Percentiles rank a stretch among this genome's conserved stretches.
Conservation (phyloP, 2,329 filamentous ascomycete genomes). For the Diaporthe citrichinensis region DNA sequence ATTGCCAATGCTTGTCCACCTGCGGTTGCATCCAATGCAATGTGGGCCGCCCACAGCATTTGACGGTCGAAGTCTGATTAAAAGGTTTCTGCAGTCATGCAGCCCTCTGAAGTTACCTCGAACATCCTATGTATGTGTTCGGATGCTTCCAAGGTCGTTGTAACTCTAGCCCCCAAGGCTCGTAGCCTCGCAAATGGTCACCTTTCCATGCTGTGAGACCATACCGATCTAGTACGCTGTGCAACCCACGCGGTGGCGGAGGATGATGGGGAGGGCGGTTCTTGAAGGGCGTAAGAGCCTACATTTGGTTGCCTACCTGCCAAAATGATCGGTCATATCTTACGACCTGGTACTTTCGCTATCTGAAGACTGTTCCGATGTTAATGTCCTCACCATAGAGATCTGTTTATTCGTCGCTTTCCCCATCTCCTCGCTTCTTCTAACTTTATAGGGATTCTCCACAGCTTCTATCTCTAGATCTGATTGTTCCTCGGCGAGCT, state of each 20-base stretch:
- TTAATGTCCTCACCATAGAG: background rate
- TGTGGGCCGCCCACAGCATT: background rate
- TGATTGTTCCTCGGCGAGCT: background rate
- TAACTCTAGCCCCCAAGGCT: background rate
- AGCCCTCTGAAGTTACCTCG: background rate
- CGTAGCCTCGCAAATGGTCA: background rate
- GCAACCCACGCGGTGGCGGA: background rate
- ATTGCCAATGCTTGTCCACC: constrained; percentile 13
- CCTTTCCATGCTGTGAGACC: constrained; percentile 5
- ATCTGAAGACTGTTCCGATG: background rate
- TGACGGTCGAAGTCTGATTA: background rate
- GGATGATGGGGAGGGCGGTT: background rate
- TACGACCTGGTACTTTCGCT: too few relatives aligned
- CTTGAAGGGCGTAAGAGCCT: constrained; percentile 1
- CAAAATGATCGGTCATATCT: background rate
- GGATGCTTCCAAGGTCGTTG: background rate
- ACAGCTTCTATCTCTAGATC: background rate
- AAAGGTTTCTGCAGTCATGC: background rate
- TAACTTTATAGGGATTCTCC: background rate
- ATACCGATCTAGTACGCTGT: background rate
- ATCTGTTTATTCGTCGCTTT: background rate
- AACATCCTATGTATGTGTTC: background rate
- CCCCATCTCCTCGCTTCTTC: background rate
- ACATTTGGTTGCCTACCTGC: background rate
- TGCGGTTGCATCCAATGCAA: background rate